These are phyloP conservation scores for Mariannaea sp. DNA, from an alignment of 2,329 filamentous ascomycete species.

Conservation along the genomic window DNA sequence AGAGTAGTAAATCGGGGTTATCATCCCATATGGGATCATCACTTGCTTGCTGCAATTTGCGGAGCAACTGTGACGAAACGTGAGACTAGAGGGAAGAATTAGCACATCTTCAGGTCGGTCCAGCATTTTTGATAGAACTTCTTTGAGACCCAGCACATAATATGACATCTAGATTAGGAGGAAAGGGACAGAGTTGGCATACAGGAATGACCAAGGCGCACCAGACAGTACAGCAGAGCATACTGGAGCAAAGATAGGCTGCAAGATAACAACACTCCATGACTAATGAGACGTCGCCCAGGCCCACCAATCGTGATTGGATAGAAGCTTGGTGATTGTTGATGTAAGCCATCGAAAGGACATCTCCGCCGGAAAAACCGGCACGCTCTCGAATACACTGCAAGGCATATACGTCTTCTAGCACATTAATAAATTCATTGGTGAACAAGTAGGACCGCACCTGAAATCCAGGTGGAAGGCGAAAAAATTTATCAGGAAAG, in stretches of 20 bases:
- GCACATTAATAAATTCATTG: slow-evolving; percentile 41
- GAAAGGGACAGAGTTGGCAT: too few species aligned
- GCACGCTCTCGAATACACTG: slow-evolving; percentile 44
- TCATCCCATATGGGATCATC: slow-evolving; percentile 41
- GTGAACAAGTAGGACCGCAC: slow-evolving; percentile 30
- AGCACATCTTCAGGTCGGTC: too few species aligned
- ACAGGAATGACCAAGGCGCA: slow-evolving; percentile 46
- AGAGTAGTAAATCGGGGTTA: slow-evolving; percentile 41
- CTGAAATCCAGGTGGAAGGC: slow-evolving; percentile 42
- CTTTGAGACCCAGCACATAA: too few species aligned
- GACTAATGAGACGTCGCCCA: slow-evolving; percentile 32
- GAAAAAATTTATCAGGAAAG: slow-evolving; percentile 37
- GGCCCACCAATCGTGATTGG: slow-evolving; percentile 44
- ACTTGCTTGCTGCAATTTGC: slow-evolving; percentile 37
- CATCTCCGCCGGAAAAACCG: slow-evolving; percentile 23
- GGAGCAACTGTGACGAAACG: slow-evolving; percentile 40
- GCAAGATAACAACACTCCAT: slow-evolving; percentile 45
- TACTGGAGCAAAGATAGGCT: slow-evolving; percentile 48
- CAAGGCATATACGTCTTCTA: slow-evolving; percentile 47
- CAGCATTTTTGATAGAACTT: too few species aligned
- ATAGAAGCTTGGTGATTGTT: slow-evolving; percentile 50
- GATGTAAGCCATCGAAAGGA: slow-evolving; percentile 39
- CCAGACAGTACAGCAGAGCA: slow-evolving; percentile 49
- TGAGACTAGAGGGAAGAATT: slow-evolving; percentile 32
- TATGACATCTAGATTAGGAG: too few species aligned